Evolutionary conservation across 2,329 filamentous ascomycete genomes (phyloP).

Genomic region (Sphaerulina populicola): DNA sequence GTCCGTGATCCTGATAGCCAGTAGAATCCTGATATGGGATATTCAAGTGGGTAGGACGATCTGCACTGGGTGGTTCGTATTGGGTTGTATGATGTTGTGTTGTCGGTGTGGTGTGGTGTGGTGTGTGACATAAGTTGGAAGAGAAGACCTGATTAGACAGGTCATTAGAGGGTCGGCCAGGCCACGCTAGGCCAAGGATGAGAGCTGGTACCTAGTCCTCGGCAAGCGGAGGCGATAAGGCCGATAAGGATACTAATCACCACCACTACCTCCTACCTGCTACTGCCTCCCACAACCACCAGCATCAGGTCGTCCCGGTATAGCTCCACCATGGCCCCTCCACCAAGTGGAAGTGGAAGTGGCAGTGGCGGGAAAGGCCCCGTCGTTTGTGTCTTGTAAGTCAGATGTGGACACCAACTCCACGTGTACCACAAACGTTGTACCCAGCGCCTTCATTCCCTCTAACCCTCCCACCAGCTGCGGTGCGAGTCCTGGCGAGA

Average conservation of each 20-base stretch:
- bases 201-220: neutral
- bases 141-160: no score
- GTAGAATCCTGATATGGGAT: no score
- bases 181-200: no score
- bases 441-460: conserved; percentile 2
- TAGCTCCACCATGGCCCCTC: conserved; percentile 4
- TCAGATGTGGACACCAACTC: conserved; percentile 5
- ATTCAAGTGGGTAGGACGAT: no score
- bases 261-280: neutral
- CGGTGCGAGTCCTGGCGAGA: conserved; percentile 67
- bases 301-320: neutral
- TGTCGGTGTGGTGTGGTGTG: neutral
- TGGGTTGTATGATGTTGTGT: neutral
- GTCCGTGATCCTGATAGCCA: neutral
- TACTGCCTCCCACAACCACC: neutral
- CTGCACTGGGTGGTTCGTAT: neutral
- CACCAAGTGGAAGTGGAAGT: conserved; percentile 1
- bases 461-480: conserved; percentile 47
- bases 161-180: no score
- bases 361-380: conserved; percentile 36
- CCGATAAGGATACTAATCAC: neutral
- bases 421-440: neutral
- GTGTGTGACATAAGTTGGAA: no score
- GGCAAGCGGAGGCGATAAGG: no score
- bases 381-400: conserved; percentile 81